Conservation (phyloP, 169 alveolate species). For the Plasmodium falciparum region DNA sequence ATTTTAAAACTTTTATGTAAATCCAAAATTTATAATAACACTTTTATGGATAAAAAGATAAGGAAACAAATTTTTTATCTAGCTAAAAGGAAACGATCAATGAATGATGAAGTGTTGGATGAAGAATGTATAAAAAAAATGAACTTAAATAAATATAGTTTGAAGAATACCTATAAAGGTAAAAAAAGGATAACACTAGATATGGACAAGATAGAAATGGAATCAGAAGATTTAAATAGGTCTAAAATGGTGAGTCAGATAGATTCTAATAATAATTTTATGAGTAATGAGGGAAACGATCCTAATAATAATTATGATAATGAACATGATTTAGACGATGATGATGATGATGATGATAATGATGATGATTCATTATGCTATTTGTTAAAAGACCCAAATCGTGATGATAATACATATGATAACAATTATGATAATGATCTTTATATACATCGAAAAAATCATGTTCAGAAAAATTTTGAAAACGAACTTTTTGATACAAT, state of each 20-base stretch:
- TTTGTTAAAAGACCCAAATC: conserved; percentile 10
- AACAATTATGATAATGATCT: conserved; percentile 1
- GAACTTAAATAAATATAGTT: not conserved
- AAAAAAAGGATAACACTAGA: not conserved
- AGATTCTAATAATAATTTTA: not conserved
- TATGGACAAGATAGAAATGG: conserved; percentile 10
- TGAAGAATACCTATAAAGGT: not conserved
- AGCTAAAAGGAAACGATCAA: conserved; percentile 20
- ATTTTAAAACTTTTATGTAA: conserved; percentile 30
- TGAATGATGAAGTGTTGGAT: conserved; percentile 22
- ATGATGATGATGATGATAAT: not conserved
- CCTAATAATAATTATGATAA: not conserved
- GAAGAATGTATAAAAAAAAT: conserved; percentile 9
- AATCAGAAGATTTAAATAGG: not conserved
- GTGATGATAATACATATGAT: conserved; percentile 1
- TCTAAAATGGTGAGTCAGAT: not conserved
- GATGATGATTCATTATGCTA: not conserved
- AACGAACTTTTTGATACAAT: not conserved
- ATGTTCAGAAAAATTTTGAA: not conserved
- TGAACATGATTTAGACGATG: not conserved
- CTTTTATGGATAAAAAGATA: conserved; percentile 50
- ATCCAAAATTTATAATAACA: conserved; percentile 30
- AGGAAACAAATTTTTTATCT: conserved; percentile 51
- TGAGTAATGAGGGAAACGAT: not conserved
- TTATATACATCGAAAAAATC: not conserved